A percentile compares a stretch with the other conserved stretches of the same genome.
Evolutionary conservation across 805 yeast genomes (phyloP).

Genomic region (Priceomyces melissophilus): DNA sequence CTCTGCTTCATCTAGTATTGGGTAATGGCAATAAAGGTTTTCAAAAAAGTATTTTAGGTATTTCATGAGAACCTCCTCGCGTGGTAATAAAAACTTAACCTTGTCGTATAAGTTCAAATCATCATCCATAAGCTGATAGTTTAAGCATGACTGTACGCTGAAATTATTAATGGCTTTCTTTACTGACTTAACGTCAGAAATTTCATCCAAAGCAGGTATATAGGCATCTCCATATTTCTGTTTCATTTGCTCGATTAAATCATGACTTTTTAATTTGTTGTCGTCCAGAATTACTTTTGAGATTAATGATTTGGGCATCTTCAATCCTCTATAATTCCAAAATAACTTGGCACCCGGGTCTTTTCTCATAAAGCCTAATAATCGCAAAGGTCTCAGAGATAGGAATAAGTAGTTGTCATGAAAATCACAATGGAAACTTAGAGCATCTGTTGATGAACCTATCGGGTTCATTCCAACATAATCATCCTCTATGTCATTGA

Average conservation of each 20-base stretch:
- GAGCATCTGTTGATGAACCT: slow-evolving; percentile 1
- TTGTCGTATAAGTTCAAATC: slow-evolving; percentile 16
- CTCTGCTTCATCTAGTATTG: slow-evolving; percentile 33
- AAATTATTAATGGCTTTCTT: slow-evolving; percentile 3
- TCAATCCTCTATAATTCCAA: slow-evolving; percentile 3
- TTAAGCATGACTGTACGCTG: neutral
- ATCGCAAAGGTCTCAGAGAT: slow-evolving; percentile 3
- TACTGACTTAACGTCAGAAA: neutral
- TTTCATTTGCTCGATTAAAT: slow-evolving; percentile 2
- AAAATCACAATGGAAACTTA: slow-evolving; percentile 7
- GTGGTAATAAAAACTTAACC: slow-evolving; percentile 32
- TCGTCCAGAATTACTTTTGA: slow-evolving; percentile 3
- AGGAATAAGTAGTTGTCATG: slow-evolving; percentile 3
- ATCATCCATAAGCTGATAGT: slow-evolving; percentile 9
- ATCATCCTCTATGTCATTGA: neutral
- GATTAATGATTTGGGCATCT: slow-evolving; percentile 1
- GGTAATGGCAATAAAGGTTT: slow-evolving; percentile 40
- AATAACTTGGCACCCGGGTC: slow-evolving; percentile 5
- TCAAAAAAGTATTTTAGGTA: slow-evolving; percentile 37
- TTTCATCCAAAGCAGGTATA: slow-evolving; percentile 5
- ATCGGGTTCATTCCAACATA: slow-evolving; percentile 5
- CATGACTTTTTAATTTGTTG: neutral
- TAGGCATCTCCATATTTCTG: slow-evolving; percentile 3
- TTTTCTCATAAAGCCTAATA: slow-evolving; percentile 5
- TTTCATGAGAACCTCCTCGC: slow-evolving; percentile 26